Percentiles rank a stretch among this genome's conserved stretches.
phyloP scores from a whole-genome alignment of 176 grass and related monocot genomes.

The Chloris gayana region DNA sequence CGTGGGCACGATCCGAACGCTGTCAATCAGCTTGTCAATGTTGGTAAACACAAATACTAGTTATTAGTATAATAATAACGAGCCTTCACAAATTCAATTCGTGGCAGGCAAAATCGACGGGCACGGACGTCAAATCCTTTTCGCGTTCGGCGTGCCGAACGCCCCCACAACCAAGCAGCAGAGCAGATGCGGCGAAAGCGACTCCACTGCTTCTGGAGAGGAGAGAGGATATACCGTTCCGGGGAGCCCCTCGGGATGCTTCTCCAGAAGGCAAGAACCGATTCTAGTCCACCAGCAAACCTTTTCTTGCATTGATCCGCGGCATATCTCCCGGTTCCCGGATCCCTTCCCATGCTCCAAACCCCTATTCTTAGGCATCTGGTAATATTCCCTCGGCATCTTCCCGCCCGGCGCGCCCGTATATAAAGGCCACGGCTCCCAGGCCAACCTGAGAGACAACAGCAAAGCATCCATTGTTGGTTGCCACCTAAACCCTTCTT shows the following conservation, averaged over 20 bases:
- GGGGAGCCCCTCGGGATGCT: constrained; percentile 6
- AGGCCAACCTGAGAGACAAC: no score
- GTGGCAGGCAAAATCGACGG: background rate
- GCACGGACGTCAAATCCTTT: background rate
- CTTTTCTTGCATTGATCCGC: background rate
- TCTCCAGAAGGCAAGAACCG: constrained; percentile 1
- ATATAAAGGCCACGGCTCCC: constrained; percentile 48
- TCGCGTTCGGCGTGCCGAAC: background rate
- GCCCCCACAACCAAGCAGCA: background rate
- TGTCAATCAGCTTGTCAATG: no score
- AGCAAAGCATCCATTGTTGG: background rate
- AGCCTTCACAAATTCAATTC: background rate
- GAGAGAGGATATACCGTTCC: constrained; percentile 29
- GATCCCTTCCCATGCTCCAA: background rate
- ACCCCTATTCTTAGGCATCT: constrained; percentile 26
- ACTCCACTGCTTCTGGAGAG: background rate
- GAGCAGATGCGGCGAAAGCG: constrained; percentile 11
- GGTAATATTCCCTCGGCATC: constrained; percentile 70
- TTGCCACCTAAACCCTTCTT: background rate
- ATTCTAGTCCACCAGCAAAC: background rate
- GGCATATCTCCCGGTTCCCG: background rate
- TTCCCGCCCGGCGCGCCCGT: constrained; percentile 30
- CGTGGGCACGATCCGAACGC: no score
- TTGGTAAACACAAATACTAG: background rate
- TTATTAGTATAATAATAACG: no score